Evolutionary conservation across 2,329 filamentous ascomycete genomes (phyloP).

Genomic region (Fusarium sublunatum): DNA sequence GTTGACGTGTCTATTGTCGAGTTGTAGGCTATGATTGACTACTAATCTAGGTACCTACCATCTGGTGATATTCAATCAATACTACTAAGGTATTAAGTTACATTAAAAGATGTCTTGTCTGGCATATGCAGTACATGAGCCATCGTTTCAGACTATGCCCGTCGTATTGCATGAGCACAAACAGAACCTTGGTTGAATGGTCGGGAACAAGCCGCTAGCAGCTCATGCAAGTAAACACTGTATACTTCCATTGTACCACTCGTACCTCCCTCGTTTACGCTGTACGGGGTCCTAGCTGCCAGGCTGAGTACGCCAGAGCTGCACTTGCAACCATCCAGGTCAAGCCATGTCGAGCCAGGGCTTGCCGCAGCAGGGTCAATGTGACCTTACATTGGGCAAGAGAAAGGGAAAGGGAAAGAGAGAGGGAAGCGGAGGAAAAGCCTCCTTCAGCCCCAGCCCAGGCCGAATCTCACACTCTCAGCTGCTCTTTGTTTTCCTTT

Average conservation of each 20-base stretch:
- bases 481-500: slow-evolving; percentile 38
- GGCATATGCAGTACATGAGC: slow-evolving; percentile 2
- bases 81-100: neutral
- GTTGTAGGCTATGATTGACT: no score
- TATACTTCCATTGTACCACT: slow-evolving; percentile 12
- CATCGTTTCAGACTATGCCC: slow-evolving; percentile 15
- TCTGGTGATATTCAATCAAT: neutral
- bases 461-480: slow-evolving; percentile 5
- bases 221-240: slow-evolving; percentile 9
- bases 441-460: neutral
- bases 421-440: neutral
- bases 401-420: slow-evolving; percentile 4
- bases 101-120: neutral
- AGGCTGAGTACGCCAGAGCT: slow-evolving; percentile 33
- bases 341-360: slow-evolving; percentile 16
- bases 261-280: neutral
- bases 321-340: slow-evolving; percentile 31
- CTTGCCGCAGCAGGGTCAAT: slow-evolving; percentile 36
- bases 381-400: slow-evolving; percentile 12
- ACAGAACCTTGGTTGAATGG: no score
- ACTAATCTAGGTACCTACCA: no score
- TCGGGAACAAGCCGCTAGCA: slow-evolving; percentile 18
- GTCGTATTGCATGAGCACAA: neutral
- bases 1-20: neutral
- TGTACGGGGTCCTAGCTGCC: slow-evolving; percentile 21